Base-by-base conservation (phyloP, 108 stramenopile genomes). In the Cylindrotheca closterium region DNA sequence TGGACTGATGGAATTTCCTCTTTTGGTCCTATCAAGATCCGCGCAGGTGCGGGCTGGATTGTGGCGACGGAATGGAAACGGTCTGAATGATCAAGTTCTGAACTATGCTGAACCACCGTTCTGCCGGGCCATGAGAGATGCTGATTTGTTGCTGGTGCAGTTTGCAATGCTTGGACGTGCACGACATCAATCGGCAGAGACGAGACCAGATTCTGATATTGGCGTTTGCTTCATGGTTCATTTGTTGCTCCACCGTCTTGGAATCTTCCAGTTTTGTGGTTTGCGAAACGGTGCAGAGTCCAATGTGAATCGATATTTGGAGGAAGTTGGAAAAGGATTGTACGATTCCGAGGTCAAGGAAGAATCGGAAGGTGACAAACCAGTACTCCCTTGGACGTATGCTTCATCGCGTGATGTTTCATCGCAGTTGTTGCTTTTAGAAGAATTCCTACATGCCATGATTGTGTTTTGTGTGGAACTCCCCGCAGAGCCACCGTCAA, bases 31-130 rank as follows among this genome's bases (percentile, higher is more conserved):
- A 47, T 71, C 85, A 8, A 57, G 85, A 27, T 80, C 89, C 17
- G 89, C 95, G 28, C 93, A 97, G 73, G 87, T 98, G n/a, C 79
- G 89, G 55, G 79, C 85, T 0, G 88, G 93, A 19, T 58, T 98
- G 24, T 98, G 98, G 98, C 70, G 75, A 47, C 73, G 96, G n/a
- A 98, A 98, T 67, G 96, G 96, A 2, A 81, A 91, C 42, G 84
- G 83, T 51, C 85, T 94, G 74, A 76, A 49, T 51, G 93, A 96
- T 57, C 92, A 95, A 73, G 80, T 79, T 10, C 66, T 93, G 18
- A 91, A 96, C 66, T 96, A 93, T 47, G 73, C 84, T 23, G 96
- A 96, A 68, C 91, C 95, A 30, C 96, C 91, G n/a, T 96, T 96
- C 78, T 96, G 96, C 65, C 82, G 84, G 34, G 67, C 79, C 19